Conservation (phyloP, 208 protist species). For the Tritrichomonas musculus region DNA sequence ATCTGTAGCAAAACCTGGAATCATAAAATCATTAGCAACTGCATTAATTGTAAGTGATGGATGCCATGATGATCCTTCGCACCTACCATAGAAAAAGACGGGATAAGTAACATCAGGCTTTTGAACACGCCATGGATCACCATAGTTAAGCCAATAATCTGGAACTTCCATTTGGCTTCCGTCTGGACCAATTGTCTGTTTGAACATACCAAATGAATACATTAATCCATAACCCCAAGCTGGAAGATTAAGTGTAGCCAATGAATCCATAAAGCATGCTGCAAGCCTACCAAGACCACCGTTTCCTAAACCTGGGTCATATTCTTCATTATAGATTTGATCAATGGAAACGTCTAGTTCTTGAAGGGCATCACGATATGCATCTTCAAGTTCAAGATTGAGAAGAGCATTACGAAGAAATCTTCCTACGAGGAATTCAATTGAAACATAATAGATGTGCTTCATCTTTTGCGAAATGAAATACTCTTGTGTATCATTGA, state of each 20-base stretch:
- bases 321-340: slow-evolving; percentile 48
- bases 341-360: slow-evolving; percentile 51
- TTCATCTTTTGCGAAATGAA: slow-evolving; percentile 48
- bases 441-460: slow-evolving; percentile 53
- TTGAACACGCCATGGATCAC: slow-evolving; percentile 53
- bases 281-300: slow-evolving; percentile 57
- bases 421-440: slow-evolving; percentile 54
- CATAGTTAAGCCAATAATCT: slow-evolving; percentile 52
- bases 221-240: slow-evolving; percentile 57
- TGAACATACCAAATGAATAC: slow-evolving; percentile 56
- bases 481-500: slow-evolving; percentile 55
- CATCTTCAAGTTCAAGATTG: slow-evolving; percentile 47
- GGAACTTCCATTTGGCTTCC: slow-evolving; percentile 49
- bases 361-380: slow-evolving; percentile 47
- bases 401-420: slow-evolving; percentile 46
- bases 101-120: neutral
- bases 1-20: slow-evolving; percentile 11
- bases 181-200: slow-evolving; percentile 47
- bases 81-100: neutral
- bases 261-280: slow-evolving; percentile 60
- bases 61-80: neutral
- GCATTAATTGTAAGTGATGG: neutral
- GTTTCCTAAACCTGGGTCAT: slow-evolving; percentile 54
- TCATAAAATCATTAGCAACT: slow-evolving; percentile 12
- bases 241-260: slow-evolving; percentile 52